Percentiles rank a stretch among this genome's conserved stretches.
Evolutionary conservation across 768 basidiomycete genomes (phyloP).

Genomic region (Russula emetica): DNA sequence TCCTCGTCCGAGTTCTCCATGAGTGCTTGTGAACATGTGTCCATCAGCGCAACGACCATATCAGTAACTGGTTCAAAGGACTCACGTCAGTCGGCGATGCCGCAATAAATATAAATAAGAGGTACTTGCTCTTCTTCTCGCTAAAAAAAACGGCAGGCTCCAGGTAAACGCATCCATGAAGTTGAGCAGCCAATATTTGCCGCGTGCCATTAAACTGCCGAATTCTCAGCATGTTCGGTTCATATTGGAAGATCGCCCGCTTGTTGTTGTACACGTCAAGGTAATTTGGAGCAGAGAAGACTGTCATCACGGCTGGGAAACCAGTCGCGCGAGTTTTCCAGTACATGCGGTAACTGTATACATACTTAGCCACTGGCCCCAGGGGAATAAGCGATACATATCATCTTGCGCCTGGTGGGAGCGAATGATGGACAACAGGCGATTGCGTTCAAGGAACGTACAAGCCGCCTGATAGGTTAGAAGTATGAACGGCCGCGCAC

Average conservation of each 20-base stretch:
- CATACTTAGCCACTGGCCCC: too few relatives aligned
- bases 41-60: slow-evolving; percentile 98
- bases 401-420: too few relatives aligned
- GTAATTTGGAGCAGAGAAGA: slow-evolving; percentile 97
- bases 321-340: slow-evolving; percentile 97
- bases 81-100: slow-evolving; percentile 6
- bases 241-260: slow-evolving; percentile 97
- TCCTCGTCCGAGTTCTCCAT: slow-evolving; percentile 64
- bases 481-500: too few relatives aligned
- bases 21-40: slow-evolving; percentile 93
- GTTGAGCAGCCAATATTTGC: slow-evolving; percentile 94
- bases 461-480: too few relatives aligned
- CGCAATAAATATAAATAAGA: not conserved
- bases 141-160: slow-evolving; percentile 97
- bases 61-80: slow-evolving; percentile 72
- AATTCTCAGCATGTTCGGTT: slow-evolving; percentile 98
- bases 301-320: slow-evolving; percentile 99
- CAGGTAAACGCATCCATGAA: slow-evolving; percentile 98
- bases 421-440: too few relatives aligned
- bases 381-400: too few relatives aligned
- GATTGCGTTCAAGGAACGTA: too few relatives aligned
- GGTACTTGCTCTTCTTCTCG: slow-evolving; percentile 79
- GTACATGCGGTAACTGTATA: slow-evolving; percentile 88
- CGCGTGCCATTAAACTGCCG: slow-evolving; percentile 95
- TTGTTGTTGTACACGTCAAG: slow-evolving; percentile 99